Evolutionary conservation across 306 rosid genomes (phyloP).

Genomic region (Cucumis melo): DNA sequence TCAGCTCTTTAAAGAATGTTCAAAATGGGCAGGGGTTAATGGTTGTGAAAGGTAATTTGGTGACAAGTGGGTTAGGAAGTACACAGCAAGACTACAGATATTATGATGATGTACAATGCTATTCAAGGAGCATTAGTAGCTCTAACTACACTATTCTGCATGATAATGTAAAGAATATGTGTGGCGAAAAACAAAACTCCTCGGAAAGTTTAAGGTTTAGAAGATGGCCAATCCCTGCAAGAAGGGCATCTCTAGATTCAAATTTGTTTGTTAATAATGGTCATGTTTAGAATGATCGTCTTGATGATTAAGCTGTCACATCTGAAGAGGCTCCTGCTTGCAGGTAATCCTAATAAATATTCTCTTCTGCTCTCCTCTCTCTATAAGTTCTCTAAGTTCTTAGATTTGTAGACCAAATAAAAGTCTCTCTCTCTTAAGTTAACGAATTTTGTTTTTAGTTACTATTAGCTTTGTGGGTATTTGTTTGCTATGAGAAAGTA

Average conservation of each 20-base stretch:
- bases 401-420: slow-evolving; percentile 6
- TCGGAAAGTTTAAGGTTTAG: slow-evolving; percentile 9
- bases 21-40: slow-evolving; percentile 59
- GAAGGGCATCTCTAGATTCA: slow-evolving; percentile 17
- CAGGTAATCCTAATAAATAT: slow-evolving; percentile 5
- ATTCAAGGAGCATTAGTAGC: slow-evolving; percentile 60
- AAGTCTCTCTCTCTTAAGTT: not conserved
- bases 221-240: slow-evolving; percentile 14
- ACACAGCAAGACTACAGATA: slow-evolving; percentile 59
- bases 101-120: slow-evolving; percentile 29
- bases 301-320: not conserved
- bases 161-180: slow-evolving; percentile 33
- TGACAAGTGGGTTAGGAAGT: slow-evolving; percentile 43
- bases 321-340: not conserved
- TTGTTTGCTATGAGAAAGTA: not conserved
- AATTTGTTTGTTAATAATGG: not conserved
- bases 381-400: not conserved
- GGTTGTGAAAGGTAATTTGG: slow-evolving; percentile 36
- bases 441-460: too few relatives aligned
- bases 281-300: not conserved
- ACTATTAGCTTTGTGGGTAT: not conserved
- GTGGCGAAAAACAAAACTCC: slow-evolving; percentile 19
- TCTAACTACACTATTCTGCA: slow-evolving; percentile 58
- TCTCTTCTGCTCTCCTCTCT: not conserved
- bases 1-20: slow-evolving; percentile 44